phyloP scores from a whole-genome alignment of 495 filamentous ascomycete species.

The Neurospora intermedia region DNA sequence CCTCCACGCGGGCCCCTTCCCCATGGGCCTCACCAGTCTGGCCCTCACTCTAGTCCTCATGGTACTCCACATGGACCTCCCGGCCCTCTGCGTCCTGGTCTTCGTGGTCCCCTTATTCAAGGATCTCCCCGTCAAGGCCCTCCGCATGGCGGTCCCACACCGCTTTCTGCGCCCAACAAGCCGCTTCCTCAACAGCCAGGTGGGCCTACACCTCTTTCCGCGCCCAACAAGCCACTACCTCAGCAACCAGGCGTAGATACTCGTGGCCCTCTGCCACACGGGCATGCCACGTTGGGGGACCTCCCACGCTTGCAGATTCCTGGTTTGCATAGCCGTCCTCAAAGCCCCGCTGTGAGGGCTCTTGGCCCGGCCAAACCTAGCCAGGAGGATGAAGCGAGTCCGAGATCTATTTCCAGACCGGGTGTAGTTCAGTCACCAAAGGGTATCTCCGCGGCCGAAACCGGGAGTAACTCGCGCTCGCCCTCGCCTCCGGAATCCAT shows the following conservation, averaged over 20 bases:
- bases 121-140: slow-evolving; percentile 7
- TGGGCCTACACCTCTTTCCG: slow-evolving; percentile 2
- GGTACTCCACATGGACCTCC: slow-evolving; percentile 4
- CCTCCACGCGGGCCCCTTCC: neutral
- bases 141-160: neutral
- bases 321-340: neutral
- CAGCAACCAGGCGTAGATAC: neutral
- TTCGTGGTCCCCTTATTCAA: slow-evolving; percentile 3
- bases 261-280: neutral
- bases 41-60: slow-evolving; percentile 1
- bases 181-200: neutral
- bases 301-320: slow-evolving; percentile 4
- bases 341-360: neutral
- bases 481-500: slow-evolving; percentile 7
- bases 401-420: neutral
- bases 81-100: neutral
- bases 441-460: neutral
- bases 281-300: neutral
- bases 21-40: slow-evolving; percentile 4
- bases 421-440: neutral
- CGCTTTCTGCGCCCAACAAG: slow-evolving; percentile 1
- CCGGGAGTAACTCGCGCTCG: neutral
- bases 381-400: neutral
- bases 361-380: neutral
- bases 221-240: neutral